phyloP scores from a whole-genome alignment of 495 filamentous ascomycete species.

The Penicillium ochrochloron region DNA sequence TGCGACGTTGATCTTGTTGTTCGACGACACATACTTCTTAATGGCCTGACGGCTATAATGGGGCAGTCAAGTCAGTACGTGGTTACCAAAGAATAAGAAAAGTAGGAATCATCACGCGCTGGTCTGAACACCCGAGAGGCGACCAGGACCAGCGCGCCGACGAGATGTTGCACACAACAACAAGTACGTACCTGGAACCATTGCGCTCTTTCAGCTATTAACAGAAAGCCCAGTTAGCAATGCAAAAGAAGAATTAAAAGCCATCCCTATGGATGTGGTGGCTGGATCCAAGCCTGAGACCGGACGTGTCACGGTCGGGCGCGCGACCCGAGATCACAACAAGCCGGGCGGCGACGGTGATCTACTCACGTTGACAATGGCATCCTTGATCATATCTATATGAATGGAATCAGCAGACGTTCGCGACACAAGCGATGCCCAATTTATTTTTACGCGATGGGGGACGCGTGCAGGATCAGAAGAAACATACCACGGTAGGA shows the following conservation, averaged over 20 bases:
- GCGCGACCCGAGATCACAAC: slow-evolving; percentile 43
- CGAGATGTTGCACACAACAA: slow-evolving; percentile 22
- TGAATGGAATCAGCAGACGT: slow-evolving; percentile 52
- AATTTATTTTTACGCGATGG: slow-evolving; percentile 47
- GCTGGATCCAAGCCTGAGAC: slow-evolving; percentile 25
- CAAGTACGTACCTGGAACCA: slow-evolving; percentile 61
- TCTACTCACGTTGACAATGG: slow-evolving; percentile 67
- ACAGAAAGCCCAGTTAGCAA: slow-evolving; percentile 42
- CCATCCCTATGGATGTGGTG: slow-evolving; percentile 31
- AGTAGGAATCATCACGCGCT: slow-evolving; percentile 13
- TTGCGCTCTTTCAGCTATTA: slow-evolving; percentile 68
- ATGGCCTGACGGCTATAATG: slow-evolving; percentile 81
- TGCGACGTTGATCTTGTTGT: slow-evolving; percentile 81
- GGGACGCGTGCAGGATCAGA: slow-evolving; percentile 46
- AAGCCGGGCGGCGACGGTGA: slow-evolving; percentile 39
- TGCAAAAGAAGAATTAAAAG: slow-evolving; percentile 21
- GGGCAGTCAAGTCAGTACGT: slow-evolving; percentile 21
- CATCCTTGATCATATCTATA: slow-evolving; percentile 72
- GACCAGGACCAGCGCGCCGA: slow-evolving; percentile 12
- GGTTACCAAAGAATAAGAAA: slow-evolving; percentile 10
- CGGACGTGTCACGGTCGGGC: slow-evolving; percentile 53
- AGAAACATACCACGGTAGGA: slow-evolving; percentile 65
- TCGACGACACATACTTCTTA: slow-evolving; percentile 97
- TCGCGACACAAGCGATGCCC: slow-evolving; percentile 47
- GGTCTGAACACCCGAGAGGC: background rate